Base-by-base conservation (phyloP, 495 filamentous ascomycete species). In the Sordaria brevicollis region DNA sequence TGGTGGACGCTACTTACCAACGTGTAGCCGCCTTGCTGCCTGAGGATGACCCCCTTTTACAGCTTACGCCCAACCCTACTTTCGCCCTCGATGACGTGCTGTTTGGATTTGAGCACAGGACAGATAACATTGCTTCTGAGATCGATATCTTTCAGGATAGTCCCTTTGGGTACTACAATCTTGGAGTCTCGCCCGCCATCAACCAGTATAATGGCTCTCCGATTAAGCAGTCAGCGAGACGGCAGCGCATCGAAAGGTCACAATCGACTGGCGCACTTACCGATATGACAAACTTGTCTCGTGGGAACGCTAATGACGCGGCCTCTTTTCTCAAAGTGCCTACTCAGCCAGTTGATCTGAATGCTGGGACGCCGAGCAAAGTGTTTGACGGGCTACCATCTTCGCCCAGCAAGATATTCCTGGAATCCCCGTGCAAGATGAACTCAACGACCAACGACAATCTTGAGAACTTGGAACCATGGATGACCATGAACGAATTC, bases 1-100 rank as follows among this genome's bases (percentile, higher is more conserved):
- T 99, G 86, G 87, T 97, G 34, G 93, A 93, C 36, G 97, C 95
- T 4, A 94, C 95, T 1, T 87, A 90, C 67, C 89, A 92, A 71
- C 87, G 89, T 68, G 81, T 93, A 67, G 89, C 86, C 36, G 85
- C 89, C n/a, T 80, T 88, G 67, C 72, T 81, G 3, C 75, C 75
- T 7, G 79, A 81, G 7, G 88, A 41, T 1, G 72, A 91, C 57
- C 87, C 88, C 25, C 82, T 85, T 34, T 77, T 88, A 35, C 89
- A 89, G 35, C 94, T 91, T 86, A 96, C 92, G 69, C 92, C 93
- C 6, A 89, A 89, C 4, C 49, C 25, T 2, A 62, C 2, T 17
- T 92, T 95, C 79, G 85, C 88, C 57, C 81, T 93, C 17, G 82
- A 84, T 34, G 78, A 83, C 10, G 34, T 79, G 3, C 70, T 80